Conservation (phyloP, 1,284 basidiomycete species). For the Ceratobasidium sp. region DNA sequence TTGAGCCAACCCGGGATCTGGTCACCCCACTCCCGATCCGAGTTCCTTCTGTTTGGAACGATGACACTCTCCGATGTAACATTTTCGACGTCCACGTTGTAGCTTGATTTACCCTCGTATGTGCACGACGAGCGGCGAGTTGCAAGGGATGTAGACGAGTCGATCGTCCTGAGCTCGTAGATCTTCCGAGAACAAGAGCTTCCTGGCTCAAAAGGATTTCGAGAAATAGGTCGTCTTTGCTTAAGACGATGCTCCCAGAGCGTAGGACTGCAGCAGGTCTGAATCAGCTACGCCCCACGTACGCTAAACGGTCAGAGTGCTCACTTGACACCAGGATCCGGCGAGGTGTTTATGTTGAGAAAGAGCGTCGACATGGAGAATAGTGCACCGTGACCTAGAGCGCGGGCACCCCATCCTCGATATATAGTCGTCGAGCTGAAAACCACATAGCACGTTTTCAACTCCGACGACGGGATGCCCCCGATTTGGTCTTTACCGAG, state of each 20-base stretch:
- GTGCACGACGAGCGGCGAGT: background rate
- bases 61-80: background rate
- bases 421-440: no score
- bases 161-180: background rate
- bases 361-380: conserved; percentile 2
- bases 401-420: no score
- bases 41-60: background rate
- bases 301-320: background rate
- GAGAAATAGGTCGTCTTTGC: conserved; percentile 28
- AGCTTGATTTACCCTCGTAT: background rate
- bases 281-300: no score
- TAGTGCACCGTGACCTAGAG: no score
- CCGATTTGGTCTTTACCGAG: no score
- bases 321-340: conserved; percentile 20
- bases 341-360: background rate
- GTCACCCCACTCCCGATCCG: conserved; percentile 24
- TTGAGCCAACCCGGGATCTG: conserved; percentile 22
- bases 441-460: no score
- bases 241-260: conserved; percentile 38
- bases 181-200: background rate
- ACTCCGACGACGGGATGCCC: no score
- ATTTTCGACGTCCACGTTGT: background rate
- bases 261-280: background rate
- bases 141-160: no score
- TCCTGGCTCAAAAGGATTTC: conserved; percentile 22